phyloP scores from a whole-genome alignment of 2,329 filamentous ascomycete genomes.

The Coniella vitis region DNA sequence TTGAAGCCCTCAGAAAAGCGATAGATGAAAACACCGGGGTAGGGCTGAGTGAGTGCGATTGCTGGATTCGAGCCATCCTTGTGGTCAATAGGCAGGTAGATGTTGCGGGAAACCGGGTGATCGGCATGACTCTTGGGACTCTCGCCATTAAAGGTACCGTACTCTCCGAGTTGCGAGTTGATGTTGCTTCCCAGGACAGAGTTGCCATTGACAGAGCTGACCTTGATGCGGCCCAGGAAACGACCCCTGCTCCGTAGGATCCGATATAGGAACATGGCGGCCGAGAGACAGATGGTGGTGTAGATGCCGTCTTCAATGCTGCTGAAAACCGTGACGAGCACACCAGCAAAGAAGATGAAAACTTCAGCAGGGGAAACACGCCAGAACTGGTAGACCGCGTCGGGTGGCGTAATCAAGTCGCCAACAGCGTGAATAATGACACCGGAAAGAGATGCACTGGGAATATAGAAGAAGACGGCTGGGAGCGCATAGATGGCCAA shows the following conservation, averaged over 20 bases:
- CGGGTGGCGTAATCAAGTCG: conserved; percentile 84
- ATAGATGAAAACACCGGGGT: conserved; percentile 93
- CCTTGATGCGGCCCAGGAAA: conserved; percentile 75
- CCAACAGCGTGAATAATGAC: conserved; percentile 96
- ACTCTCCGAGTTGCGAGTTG: conserved; percentile 39
- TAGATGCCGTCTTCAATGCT: conserved; percentile 93
- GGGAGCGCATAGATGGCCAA: conserved; percentile 86
- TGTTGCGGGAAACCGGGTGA: conserved; percentile 53
- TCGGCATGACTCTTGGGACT: conserved; percentile 26
- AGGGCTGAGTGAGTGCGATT: conserved; percentile 70
- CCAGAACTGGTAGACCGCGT: conserved; percentile 94
- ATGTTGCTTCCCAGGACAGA: conserved; percentile 60
- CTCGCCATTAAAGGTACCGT: conserved; percentile 47
- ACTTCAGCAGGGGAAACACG: conserved; percentile 84
- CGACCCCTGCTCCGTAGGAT: conserved; percentile 75
- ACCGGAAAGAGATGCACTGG: conserved; percentile 69
- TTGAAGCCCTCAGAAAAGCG: conserved; percentile 92
- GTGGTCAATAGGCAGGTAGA: conserved; percentile 83
- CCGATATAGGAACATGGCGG: conserved; percentile 73
- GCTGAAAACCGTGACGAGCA: conserved; percentile 81
- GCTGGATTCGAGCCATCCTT: conserved; percentile 86
- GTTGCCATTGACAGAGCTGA: conserved; percentile 79
- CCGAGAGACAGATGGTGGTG: conserved; percentile 70
- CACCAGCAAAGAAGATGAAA: conserved; percentile 86
- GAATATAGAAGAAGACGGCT: conserved; percentile 89